Conservation (phyloP, 1,284 basidiomycete genomes). For the Vanrija humicola region DNA sequence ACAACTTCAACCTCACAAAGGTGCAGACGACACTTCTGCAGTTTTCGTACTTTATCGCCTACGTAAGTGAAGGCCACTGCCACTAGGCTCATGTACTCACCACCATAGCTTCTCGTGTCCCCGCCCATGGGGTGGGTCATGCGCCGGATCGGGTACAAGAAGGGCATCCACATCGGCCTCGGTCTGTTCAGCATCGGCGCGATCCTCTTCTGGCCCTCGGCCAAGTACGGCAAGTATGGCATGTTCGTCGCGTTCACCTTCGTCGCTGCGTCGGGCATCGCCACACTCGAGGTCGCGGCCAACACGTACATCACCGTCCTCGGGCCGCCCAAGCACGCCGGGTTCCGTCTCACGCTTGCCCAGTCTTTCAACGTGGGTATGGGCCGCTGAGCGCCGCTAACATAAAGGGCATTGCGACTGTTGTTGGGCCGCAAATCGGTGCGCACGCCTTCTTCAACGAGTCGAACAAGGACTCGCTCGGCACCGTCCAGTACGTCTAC, state of each 20-base stretch:
- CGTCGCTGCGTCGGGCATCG: slow-evolving; percentile 29
- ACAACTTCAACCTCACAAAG: slow-evolving; percentile 20
- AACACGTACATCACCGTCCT: slow-evolving; percentile 36
- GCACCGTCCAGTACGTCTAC: slow-evolving; percentile 39
- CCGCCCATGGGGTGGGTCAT: slow-evolving; percentile 37
- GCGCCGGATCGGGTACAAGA: slow-evolving; percentile 35
- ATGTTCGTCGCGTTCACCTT: slow-evolving; percentile 36
- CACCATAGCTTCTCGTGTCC: slow-evolving; percentile 17
- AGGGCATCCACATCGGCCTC: slow-evolving; percentile 36
- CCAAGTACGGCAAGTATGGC: slow-evolving; percentile 21
- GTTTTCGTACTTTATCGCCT: slow-evolving; percentile 34
- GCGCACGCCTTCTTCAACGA: slow-evolving; percentile 36
- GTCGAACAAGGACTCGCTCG: slow-evolving; percentile 20
- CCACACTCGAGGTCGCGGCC: slow-evolving; percentile 37
- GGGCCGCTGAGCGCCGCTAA: not conserved
- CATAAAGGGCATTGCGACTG: slow-evolving; percentile 28
- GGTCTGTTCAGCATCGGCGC: slow-evolving; percentile 26
- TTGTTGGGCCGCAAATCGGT: slow-evolving; percentile 34
- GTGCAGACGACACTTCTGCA: slow-evolving; percentile 33
- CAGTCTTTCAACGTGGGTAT: slow-evolving; percentile 27
- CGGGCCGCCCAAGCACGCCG: slow-evolving; percentile 28
- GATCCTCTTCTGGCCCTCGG: slow-evolving; percentile 37
- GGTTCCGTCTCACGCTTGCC: slow-evolving; percentile 32
- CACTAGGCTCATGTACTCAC: no score
- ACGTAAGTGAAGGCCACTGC: not conserved